Conservation (phyloP, 805 yeast species). For the baker's yeast (Saccharomyces cerevisiae) region DNA sequence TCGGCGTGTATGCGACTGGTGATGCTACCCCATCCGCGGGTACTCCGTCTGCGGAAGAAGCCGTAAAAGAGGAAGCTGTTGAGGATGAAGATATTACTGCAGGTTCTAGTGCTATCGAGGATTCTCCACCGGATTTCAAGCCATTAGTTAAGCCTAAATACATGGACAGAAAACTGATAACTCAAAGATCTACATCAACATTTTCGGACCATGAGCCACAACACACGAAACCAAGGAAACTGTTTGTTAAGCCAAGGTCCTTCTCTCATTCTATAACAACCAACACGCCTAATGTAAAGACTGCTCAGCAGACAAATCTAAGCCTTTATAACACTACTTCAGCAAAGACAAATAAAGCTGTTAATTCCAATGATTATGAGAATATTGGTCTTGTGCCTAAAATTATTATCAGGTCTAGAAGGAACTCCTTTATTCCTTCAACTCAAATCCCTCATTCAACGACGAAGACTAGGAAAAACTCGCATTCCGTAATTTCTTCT, state of each 20-base stretch:
- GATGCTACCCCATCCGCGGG: not conserved
- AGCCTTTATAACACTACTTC: not conserved
- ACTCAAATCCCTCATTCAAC: not conserved
- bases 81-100: constrained; percentile 2
- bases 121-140: not conserved
- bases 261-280: constrained; percentile 18
- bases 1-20: constrained; percentile 3
- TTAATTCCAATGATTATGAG: constrained; percentile 14
- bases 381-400: constrained; percentile 30
- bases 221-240: not conserved
- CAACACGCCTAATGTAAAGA: not conserved
- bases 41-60: not conserved
- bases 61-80: constrained; percentile 5
- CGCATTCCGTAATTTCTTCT: constrained; percentile 19
- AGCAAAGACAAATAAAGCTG: not conserved
- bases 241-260: constrained; percentile 22
- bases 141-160: not conserved
- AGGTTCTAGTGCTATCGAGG: not conserved
- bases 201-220: not conserved
- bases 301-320: constrained; percentile 1
- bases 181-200: not conserved
- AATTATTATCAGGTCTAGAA: constrained; percentile 29
- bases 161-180: not conserved
- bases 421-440: constrained; percentile 22
- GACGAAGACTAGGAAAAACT: constrained; percentile 26